Evolutionary conservation across 129 eudicot species (phyloP).

Genomic region (Gnaphalium uliginosum): DNA sequence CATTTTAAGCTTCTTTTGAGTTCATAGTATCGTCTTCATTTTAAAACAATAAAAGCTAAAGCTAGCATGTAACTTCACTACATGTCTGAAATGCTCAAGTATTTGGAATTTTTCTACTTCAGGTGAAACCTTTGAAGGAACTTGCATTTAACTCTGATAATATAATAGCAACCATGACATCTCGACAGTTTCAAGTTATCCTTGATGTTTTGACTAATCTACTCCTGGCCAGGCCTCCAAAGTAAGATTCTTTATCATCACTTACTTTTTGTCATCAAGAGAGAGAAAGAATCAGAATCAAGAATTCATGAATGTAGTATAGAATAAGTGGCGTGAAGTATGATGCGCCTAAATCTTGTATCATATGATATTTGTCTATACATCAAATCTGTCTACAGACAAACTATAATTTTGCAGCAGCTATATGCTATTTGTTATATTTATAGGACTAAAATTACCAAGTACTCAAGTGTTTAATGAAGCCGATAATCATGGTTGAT

Average conservation of each 20-base stretch:
- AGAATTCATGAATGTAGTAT: background rate
- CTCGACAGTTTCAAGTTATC: constrained; percentile 92
- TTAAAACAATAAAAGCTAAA: constrained; percentile 18
- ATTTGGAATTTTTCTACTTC: constrained; percentile 31
- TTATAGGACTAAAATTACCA: constrained; percentile 8
- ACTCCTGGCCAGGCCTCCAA: constrained; percentile 82
- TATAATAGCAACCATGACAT: constrained; percentile 86
- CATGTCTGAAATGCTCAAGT: background rate
- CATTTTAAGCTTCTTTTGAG: too few relatives aligned
- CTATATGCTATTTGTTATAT: background rate
- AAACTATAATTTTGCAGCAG: background rate
- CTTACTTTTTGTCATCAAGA: constrained; percentile 14
- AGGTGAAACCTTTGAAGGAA: constrained; percentile 96
- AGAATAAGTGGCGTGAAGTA: constrained; percentile 13
- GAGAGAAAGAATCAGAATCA: constrained; percentile 7
- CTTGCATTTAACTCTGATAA: constrained; percentile 81
- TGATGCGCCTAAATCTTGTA: background rate
- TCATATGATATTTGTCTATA: background rate
- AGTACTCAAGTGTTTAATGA: background rate
- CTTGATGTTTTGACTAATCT: constrained; percentile 82
- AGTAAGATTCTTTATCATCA: constrained; percentile 50
- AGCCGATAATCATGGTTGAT: constrained; percentile 11
- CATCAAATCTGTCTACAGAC: background rate
- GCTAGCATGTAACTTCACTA: background rate
- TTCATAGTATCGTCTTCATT: constrained; percentile 12